These are phyloP conservation scores for Helicocarpus griseus DNA, from an alignment of 2,329 filamentous ascomycete genomes.

Conservation along the genomic window DNA sequence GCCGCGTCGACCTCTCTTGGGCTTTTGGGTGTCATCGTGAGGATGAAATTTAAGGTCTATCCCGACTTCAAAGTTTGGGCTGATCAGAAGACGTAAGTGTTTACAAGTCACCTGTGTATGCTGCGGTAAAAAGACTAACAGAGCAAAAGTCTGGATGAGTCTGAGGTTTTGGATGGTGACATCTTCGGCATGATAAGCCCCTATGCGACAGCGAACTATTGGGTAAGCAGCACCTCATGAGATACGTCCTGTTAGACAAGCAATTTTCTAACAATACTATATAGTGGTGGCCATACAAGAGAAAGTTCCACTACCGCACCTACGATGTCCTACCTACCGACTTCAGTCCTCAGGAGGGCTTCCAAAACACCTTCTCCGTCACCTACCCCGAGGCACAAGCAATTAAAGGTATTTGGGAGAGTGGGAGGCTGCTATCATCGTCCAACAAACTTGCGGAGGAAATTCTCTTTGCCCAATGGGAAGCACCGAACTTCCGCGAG, in stretches of 20 bases:
- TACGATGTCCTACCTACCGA: conserved; percentile 39
- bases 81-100: conserved; percentile 32
- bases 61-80: conserved; percentile 45
- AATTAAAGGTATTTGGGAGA: conserved; percentile 36
- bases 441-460: conserved; percentile 43
- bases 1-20: conserved; percentile 44
- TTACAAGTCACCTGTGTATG: neutral
- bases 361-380: conserved; percentile 45
- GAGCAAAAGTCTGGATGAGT: conserved; percentile 30
- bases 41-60: conserved; percentile 42
- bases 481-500: conserved; percentile 44
- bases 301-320: conserved; percentile 45
- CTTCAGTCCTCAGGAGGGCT: conserved; percentile 37
- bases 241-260: neutral
- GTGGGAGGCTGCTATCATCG: conserved; percentile 38
- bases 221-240: conserved; percentile 26
- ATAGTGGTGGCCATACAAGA: conserved; percentile 44
- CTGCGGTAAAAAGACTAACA: neutral
- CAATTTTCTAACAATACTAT: neutral
- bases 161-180: conserved; percentile 41
- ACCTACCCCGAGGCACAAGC: conserved; percentile 35
- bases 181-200: conserved; percentile 43
- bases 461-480: conserved; percentile 42
- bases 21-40: conserved; percentile 39
- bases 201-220: conserved; percentile 44